Base-by-base conservation (phyloP, 768 basidiomycete species). In the Rhodotorula taiwanensis region DNA sequence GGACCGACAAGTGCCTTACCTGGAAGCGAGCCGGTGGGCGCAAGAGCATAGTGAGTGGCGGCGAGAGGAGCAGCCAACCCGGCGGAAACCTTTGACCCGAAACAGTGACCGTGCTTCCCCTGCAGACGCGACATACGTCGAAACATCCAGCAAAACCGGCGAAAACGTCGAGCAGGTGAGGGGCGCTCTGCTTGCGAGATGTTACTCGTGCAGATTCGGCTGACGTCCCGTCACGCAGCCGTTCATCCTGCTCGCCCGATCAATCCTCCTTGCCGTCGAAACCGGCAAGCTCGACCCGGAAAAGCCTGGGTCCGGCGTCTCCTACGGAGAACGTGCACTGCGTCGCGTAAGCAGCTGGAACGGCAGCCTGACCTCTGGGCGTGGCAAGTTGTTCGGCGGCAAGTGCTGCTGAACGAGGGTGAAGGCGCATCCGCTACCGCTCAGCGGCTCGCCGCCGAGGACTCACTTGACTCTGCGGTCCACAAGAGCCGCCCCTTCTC, bases 1-100 rank as follows among this genome's bases (percentile, higher is more conserved):
- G 55, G 90, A 77, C 31, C 79, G 95, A 55, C 88, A 98, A 76
- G 92, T 99, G 43, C 89, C 94, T 71, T 95, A 89, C 85, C 82
- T 86, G 30, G 95, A 99, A 77, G 95, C 90, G 15, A 90, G 88
- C 72, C 80, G 83, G 73, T 99, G 92, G 92, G 94, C 95, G 25
- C 87, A 91, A 52, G 89, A 93, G 75, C 92, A 98, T 75, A 88
- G 92, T 91, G 47, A 25, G 76, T 71, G 15, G 15, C 9, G 9
- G 36, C 36, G 36, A 16, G 36, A 27, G 7, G 11, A 44, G 39
- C 27, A 0, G 15, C 21, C n/a, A 6, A 11, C 15, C 23, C 14
- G 28, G 13, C 30, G 27, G 7, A 8, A 52, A 34, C 13, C 27
- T 6, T 41, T 54, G 56, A 42, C 16, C 30, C 13, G 21, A n/a